These are phyloP conservation scores for Apiotrichum porosum DNA, from an alignment of 1,284 basidiomycete species.

Conservation along the genomic window DNA sequence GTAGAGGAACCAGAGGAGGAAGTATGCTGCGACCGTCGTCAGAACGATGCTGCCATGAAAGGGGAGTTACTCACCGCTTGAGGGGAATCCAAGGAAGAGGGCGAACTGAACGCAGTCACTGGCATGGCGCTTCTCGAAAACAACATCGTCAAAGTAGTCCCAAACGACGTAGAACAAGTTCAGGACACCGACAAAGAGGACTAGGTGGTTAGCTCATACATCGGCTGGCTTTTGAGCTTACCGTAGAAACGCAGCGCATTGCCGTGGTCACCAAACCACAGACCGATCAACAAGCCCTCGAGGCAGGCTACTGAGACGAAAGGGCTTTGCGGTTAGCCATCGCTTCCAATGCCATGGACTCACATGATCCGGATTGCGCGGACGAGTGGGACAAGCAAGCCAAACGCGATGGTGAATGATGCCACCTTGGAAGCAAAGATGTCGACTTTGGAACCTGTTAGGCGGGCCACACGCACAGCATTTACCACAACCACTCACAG, in stretches of 20 bases:
- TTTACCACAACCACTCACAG: no score
- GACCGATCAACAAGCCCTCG: conserved; percentile 44
- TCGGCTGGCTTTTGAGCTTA: conserved; percentile 3
- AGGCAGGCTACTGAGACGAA: conserved; percentile 42
- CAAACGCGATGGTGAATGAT: conserved; percentile 45
- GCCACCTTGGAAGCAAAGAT: conserved; percentile 47
- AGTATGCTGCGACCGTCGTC: conserved; percentile 34
- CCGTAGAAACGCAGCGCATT: conserved; percentile 46
- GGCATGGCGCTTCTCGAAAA: conserved; percentile 47
- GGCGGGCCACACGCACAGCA: background rate
- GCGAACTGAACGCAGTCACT: conserved; percentile 45
- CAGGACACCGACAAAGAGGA: conserved; percentile 30
- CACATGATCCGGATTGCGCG: conserved; percentile 45
- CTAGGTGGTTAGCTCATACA: conserved; percentile 3
- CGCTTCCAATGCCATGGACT: conserved; percentile 5
- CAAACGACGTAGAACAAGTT: conserved; percentile 48
- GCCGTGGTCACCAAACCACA: conserved; percentile 49
- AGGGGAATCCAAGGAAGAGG: conserved; percentile 38
- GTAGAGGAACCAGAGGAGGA: conserved; percentile 38
- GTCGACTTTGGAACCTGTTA: conserved; percentile 33
- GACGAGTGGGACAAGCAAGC: conserved; percentile 40
- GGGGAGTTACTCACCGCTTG: conserved; percentile 26
- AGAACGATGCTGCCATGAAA: background rate
- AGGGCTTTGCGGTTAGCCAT: conserved; percentile 23
- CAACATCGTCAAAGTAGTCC: conserved; percentile 46